A percentile compares a stretch with the other conserved stretches of the same genome.
phyloP scores from a whole-genome alignment of 495 filamentous ascomycete genomes.

The Neurospora pannonica region DNA sequence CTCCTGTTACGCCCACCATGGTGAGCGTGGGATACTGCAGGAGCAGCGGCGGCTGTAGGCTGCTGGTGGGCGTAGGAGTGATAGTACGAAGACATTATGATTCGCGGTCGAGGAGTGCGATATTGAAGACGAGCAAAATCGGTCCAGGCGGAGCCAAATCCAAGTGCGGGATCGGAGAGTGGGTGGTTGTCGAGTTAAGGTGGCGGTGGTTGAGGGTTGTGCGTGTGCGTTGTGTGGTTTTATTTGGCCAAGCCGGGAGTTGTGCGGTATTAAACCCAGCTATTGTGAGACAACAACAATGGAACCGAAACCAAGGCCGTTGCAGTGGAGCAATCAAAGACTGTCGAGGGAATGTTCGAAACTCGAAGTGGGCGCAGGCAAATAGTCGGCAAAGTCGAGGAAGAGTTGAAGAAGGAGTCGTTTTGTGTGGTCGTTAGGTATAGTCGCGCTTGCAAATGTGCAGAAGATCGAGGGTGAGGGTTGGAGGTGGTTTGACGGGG shows the following conservation, averaged over 20 bases:
- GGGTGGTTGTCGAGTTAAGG: conserved; percentile 16
- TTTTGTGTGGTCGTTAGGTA: neutral
- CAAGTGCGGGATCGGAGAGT: conserved; percentile 13
- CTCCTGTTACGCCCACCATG: conserved; percentile 81
- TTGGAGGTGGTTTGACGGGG: conserved; percentile 15
- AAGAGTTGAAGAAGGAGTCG: neutral
- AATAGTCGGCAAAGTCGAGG: neutral
- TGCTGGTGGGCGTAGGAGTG: conserved; percentile 57
- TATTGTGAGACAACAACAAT: conserved; percentile 26
- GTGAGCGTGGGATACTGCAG: conserved; percentile 56
- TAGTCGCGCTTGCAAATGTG: neutral
- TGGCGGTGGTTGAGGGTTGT: conserved; percentile 5
- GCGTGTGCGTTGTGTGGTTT: conserved; percentile 10
- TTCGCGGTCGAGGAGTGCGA: conserved; percentile 5
- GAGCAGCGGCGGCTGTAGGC: conserved; percentile 45
- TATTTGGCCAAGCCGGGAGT: conserved; percentile 12
- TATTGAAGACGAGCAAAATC: conserved; percentile 5
- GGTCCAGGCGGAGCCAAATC: conserved; percentile 1
- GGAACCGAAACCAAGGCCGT: conserved; percentile 12
- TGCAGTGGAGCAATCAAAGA: conserved; percentile 1
- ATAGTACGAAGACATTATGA: conserved; percentile 70
- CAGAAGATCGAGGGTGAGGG: neutral
- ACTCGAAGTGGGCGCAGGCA: neutral
- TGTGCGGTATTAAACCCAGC: conserved; percentile 14
- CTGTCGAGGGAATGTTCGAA: conserved; percentile 1